phyloP scores from a whole-genome alignment of 805 yeast species.

The Suhomyces prunicola region DNA sequence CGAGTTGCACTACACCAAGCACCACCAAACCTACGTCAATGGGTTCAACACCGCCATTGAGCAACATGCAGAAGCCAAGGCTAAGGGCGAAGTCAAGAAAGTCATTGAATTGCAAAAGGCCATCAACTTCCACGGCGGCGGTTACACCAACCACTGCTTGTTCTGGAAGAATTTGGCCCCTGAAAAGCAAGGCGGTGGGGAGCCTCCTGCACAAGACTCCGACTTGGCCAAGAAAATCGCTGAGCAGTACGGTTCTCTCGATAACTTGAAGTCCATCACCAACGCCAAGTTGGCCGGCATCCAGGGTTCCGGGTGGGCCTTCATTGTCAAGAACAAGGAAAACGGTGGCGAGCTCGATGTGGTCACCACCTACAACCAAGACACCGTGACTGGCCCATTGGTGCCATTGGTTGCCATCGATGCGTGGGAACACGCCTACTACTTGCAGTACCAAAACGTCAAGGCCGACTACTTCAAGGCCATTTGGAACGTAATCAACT shows the following conservation, averaged over 20 bases:
- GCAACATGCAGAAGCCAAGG: slow-evolving; percentile 64
- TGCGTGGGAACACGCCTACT: slow-evolving; percentile 97
- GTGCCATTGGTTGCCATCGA: slow-evolving; percentile 84
- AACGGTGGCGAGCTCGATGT: slow-evolving; percentile 70
- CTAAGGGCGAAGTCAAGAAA: slow-evolving; percentile 55
- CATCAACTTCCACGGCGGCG: slow-evolving; percentile 92
- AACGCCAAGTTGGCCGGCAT: slow-evolving; percentile 70
- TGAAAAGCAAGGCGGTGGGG: slow-evolving; percentile 71
- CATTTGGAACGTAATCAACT: slow-evolving; percentile 91
- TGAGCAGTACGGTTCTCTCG: slow-evolving; percentile 69
- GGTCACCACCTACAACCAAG: slow-evolving; percentile 82
- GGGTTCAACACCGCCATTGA: slow-evolving; percentile 79
- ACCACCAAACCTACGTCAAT: slow-evolving; percentile 87
- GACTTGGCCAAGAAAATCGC: slow-evolving; percentile 57
- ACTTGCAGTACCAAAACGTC: slow-evolving; percentile 87
- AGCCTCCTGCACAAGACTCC: slow-evolving; percentile 50
- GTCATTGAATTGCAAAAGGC: slow-evolving; percentile 64
- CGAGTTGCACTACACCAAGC: slow-evolving; percentile 84
- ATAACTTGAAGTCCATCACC: slow-evolving; percentile 58
- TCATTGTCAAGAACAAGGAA: slow-evolving; percentile 76
- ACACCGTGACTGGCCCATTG: slow-evolving; percentile 68
- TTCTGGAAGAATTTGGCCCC: slow-evolving; percentile 92
- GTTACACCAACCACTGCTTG: slow-evolving; percentile 78
- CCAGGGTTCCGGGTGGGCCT: slow-evolving; percentile 97
- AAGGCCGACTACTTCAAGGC: slow-evolving; percentile 91